phyloP scores from a whole-genome alignment of 73 alveolate species.

The Paramecium tetraurelia region DNA sequence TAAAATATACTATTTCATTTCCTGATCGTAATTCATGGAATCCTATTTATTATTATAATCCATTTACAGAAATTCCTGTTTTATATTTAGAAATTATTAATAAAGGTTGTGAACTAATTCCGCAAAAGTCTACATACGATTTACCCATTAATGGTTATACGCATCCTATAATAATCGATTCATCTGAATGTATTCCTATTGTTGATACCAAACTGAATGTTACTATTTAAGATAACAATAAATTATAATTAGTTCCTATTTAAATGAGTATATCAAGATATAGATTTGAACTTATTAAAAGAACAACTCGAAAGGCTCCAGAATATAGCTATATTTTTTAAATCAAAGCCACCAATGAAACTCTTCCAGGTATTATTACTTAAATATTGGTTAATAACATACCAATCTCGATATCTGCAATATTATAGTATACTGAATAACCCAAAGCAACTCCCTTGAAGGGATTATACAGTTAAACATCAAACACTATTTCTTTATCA shows the following conservation, averaged over 20 bases:
- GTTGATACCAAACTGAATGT: neutral
- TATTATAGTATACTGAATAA: neutral
- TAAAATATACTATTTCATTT: neutral
- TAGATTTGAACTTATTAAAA: neutral
- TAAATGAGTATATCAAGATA: neutral
- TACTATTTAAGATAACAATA: neutral
- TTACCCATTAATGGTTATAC: constrained; percentile 7
- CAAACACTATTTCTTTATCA: neutral
- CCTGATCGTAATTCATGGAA: constrained; percentile 10
- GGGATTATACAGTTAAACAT: neutral
- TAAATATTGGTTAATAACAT: neutral
- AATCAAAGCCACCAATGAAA: neutral
- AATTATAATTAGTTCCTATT: neutral
- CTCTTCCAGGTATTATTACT: neutral
- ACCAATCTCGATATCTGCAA: neutral
- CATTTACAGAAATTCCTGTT: constrained; percentile 7
- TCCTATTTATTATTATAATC: neutral
- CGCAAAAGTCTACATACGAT: neutral
- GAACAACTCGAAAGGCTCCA: neutral
- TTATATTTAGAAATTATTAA: neutral
- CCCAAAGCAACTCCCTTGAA: neutral
- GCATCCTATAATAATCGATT: constrained; percentile 6
- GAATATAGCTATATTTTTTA: neutral
- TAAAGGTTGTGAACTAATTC: neutral
- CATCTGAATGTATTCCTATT: neutral